Evolutionary conservation across 1,284 basidiomycete species (phyloP).

Genomic region (Trametes sp.): DNA sequence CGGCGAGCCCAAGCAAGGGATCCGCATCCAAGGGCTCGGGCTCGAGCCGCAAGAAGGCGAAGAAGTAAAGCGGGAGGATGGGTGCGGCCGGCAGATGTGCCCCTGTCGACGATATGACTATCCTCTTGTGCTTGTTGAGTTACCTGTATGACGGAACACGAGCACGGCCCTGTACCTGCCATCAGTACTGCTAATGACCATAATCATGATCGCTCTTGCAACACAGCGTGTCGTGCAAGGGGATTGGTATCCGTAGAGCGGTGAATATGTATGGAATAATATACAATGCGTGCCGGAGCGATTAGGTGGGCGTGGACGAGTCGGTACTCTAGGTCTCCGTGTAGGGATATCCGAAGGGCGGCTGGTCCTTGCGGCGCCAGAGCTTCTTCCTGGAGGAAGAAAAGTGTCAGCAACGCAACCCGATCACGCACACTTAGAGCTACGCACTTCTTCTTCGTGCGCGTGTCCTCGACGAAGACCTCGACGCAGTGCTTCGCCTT

Average conservation of each 20-base stretch:
- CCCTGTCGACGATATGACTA: no score
- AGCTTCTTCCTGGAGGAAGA: slow-evolving; percentile 79
- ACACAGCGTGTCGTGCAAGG: background rate
- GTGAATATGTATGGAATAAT: slow-evolving; percentile 21
- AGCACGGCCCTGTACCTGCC: background rate
- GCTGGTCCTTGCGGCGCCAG: slow-evolving; percentile 88
- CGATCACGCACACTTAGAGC: background rate
- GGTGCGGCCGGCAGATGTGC: background rate
- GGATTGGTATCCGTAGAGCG: slow-evolving; percentile 22
- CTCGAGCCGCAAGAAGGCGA: slow-evolving; percentile 29
- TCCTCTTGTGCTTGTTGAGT: no score
- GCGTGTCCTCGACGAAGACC: slow-evolving; percentile 83
- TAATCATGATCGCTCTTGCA: background rate
- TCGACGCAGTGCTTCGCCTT: slow-evolving; percentile 88
- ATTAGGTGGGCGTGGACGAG: background rate
- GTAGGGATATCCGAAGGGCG: slow-evolving; percentile 88
- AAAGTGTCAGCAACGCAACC: background rate
- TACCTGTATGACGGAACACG: background rate
- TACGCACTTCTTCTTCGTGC: slow-evolving; percentile 89
- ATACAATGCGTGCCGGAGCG: slow-evolving; percentile 12
- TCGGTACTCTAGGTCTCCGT: slow-evolving; percentile 57
- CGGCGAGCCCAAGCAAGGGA: slow-evolving; percentile 33
- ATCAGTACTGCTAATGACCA: slow-evolving; percentile 14
- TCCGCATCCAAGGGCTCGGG: no score
- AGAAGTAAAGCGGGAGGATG: slow-evolving; percentile 26